Evolutionary conservation across 1,139 yeast species (phyloP).

Genomic region (Candida frijolesensis): DNA sequence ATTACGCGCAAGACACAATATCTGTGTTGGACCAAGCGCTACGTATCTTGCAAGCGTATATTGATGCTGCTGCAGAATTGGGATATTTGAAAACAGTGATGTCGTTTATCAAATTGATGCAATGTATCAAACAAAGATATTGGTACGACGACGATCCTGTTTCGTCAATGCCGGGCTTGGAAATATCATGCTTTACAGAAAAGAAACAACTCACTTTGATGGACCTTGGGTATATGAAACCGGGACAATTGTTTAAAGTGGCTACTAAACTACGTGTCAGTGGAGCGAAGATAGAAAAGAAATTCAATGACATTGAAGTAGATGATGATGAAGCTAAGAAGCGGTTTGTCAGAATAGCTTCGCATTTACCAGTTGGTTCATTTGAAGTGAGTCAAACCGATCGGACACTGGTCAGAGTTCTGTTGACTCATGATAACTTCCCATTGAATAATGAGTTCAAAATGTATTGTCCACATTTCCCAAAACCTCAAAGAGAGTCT

Average conservation of each 20-base stretch:
- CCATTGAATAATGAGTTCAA: slow-evolving; percentile 62
- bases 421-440: slow-evolving; percentile 53
- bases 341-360: slow-evolving; percentile 46
- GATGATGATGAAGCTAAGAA: slow-evolving; percentile 24
- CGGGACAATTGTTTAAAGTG: slow-evolving; percentile 28
- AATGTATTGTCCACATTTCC: slow-evolving; percentile 78
- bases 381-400: slow-evolving; percentile 35
- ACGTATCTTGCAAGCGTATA: slow-evolving; percentile 90
- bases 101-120: slow-evolving; percentile 71
- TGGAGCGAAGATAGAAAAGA: slow-evolving; percentile 18
- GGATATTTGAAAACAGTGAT: slow-evolving; percentile 68
- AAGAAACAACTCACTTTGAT: slow-evolving; percentile 5
- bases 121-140: slow-evolving; percentile 82
- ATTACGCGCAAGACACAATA: slow-evolving; percentile 90
- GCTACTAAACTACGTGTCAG: slow-evolving; percentile 41
- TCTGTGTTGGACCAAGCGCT: slow-evolving; percentile 92
- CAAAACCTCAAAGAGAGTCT: slow-evolving; percentile 88
- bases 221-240: slow-evolving; percentile 19
- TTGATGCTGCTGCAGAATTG: slow-evolving; percentile 85
- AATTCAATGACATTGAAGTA: slow-evolving; percentile 2
- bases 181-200: slow-evolving; percentile 30
- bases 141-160: slow-evolving; percentile 85
- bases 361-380: slow-evolving; percentile 52
- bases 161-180: slow-evolving; percentile 71
- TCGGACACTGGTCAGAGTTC: slow-evolving; percentile 40